These are phyloP conservation scores for Suillus fuscotomentosus DNA, from an alignment of 768 basidiomycete genomes.

Conservation along the genomic window DNA sequence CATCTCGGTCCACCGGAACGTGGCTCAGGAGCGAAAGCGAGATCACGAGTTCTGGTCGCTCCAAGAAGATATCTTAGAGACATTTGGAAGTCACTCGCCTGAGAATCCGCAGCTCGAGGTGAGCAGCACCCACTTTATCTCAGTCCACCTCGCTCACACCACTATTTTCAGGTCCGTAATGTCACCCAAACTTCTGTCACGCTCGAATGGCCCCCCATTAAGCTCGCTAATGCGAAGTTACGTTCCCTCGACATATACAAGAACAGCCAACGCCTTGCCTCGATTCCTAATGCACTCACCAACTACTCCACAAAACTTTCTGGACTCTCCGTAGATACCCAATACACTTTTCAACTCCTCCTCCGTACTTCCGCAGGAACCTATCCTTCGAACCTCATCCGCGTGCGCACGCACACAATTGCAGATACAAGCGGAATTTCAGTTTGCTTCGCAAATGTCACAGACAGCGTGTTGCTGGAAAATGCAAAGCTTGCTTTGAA, in stretches of 20 bases:
- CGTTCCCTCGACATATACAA: constrained; percentile 91
- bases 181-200: constrained; percentile 97
- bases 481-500: constrained; percentile 77
- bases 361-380: constrained; percentile 92
- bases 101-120: constrained; percentile 74
- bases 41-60: constrained; percentile 82
- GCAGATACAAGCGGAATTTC: constrained; percentile 92
- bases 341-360: constrained; percentile 93
- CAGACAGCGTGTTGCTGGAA: constrained; percentile 73
- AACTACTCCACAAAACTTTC: constrained; percentile 91
- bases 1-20: constrained; percentile 91
- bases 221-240: constrained; percentile 83
- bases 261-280: constrained; percentile 83
- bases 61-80: constrained; percentile 75
- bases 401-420: constrained; percentile 90
- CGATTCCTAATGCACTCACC: constrained; percentile 76
- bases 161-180: constrained; percentile 66
- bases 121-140: constrained; percentile 14
- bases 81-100: constrained; percentile 70
- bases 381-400: constrained; percentile 80
- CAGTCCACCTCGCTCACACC: constrained; percentile 1
- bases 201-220: constrained; percentile 88
- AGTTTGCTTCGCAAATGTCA: constrained; percentile 91
- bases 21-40: constrained; percentile 77
- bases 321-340: constrained; percentile 75